A percentile compares a stretch with the other conserved stretches of the same genome.
Evolutionary conservation across 225 moss, liverwort and hornwort genomes (phyloP).

Genomic region (Asterella californica): DNA sequence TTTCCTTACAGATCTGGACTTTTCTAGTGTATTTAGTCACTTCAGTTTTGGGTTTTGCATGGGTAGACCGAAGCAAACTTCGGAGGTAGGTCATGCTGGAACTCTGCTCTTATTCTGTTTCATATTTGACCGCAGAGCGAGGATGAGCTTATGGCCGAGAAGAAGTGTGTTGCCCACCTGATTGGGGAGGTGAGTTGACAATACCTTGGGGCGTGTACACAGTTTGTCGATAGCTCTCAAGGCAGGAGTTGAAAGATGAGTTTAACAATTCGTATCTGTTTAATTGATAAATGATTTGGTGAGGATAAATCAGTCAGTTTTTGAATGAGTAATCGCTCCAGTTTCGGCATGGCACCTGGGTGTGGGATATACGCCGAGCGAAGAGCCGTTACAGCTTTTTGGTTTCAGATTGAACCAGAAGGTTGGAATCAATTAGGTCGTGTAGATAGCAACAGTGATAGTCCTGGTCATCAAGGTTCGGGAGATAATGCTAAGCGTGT

Average conservation of each 20-base stretch:
- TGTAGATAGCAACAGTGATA: too few species aligned
- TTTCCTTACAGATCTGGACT: background rate
- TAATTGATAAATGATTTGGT: background rate
- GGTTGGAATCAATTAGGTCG: too few species aligned
- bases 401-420: too few species aligned
- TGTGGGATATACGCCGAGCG: too few species aligned
- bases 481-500: too few species aligned
- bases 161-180: conserved; percentile 80
- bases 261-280: background rate
- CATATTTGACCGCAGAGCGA: conserved; percentile 41
- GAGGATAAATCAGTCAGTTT: background rate
- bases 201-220: background rate
- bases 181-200: conserved; percentile 61
- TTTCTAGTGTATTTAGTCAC: background rate
- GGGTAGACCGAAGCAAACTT: too few species aligned
- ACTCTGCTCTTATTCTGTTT: background rate
- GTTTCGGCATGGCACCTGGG: background rate
- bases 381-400: too few species aligned
- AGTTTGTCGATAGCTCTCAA: background rate
- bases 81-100: background rate
- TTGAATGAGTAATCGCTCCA: background rate
- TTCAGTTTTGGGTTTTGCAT: background rate
- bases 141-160: conserved; percentile 78
- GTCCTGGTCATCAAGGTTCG: too few species aligned
- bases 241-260: background rate